phyloP scores from a whole-genome alignment of 192 early-diverging fungal genomes.

The Coemansia sp. region DNA sequence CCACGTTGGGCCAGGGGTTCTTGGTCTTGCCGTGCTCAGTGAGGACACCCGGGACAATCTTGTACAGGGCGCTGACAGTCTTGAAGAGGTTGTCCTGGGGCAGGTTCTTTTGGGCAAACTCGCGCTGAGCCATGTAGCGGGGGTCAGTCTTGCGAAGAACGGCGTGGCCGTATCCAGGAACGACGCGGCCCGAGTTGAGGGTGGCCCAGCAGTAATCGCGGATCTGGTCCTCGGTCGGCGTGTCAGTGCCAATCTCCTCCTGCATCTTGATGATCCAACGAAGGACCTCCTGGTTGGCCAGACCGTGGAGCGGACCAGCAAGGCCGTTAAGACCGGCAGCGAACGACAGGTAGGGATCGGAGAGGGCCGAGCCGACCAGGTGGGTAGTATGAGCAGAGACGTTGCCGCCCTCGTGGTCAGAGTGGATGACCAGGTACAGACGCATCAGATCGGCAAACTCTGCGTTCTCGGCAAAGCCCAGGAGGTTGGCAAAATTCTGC shows the following conservation, averaged over 20 bases:
- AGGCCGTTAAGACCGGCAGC: conserved; percentile 96
- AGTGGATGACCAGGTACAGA: conserved; percentile 99
- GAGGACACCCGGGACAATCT: conserved; percentile 92
- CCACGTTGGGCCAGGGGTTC: conserved; percentile 99
- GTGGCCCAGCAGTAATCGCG: conserved; percentile 96
- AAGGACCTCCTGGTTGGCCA: conserved; percentile 99
- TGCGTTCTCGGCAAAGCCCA: conserved; percentile 86
- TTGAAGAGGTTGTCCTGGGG: conserved; percentile 96
- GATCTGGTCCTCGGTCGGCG: conserved; percentile 89
- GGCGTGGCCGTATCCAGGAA: conserved; percentile 98
- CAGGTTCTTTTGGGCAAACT: conserved; percentile 98
- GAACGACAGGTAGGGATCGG: conserved; percentile 98
- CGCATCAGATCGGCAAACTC: conserved; percentile 98
- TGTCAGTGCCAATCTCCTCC: conserved; percentile 77
- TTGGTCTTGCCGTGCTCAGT: conserved; percentile 99
- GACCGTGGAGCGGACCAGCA: conserved; percentile 98
- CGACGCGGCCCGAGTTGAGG: conserved; percentile 93
- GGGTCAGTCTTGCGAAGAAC: conserved; percentile 97
- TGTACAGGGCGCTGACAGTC: conserved; percentile 94
- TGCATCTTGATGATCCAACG: conserved; percentile 95
- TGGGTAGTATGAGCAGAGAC: conserved; percentile 97
- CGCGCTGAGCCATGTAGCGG: conserved; percentile 96
- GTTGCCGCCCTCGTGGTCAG: conserved; percentile 99
- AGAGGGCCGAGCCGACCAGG: conserved; percentile 94
- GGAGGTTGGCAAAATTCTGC: conserved; percentile 91